Percentiles rank a stretch among this genome's conserved stretches.
Evolutionary conservation across 305 asterid genomes (phyloP).

Genomic region (Coffea humblotiana): DNA sequence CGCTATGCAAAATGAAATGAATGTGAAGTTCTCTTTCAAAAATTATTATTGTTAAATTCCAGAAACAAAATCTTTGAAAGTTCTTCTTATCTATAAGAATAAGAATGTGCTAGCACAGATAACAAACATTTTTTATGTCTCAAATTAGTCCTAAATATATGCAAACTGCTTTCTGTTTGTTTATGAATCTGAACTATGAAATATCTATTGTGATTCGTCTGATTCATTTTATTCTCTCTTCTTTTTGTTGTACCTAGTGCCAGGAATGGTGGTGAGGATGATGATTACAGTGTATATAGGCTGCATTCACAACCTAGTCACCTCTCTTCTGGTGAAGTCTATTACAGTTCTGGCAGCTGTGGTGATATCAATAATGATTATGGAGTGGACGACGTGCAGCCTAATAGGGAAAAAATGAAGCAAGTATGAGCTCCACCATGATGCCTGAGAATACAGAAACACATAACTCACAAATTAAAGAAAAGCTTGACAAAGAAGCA

Average conservation of each 20-base stretch:
- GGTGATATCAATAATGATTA: constrained; percentile 41
- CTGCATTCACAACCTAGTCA: constrained; percentile 47
- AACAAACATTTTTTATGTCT: background rate
- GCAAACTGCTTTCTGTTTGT: background rate
- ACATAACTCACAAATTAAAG: constrained; percentile 35
- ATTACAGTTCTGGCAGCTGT: constrained; percentile 38
- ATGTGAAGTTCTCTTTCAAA: background rate
- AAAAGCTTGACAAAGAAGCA: constrained; percentile 37
- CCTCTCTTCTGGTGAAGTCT: constrained; percentile 35
- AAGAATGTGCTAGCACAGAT: background rate
- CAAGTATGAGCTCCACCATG: constrained; percentile 33
- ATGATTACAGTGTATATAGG: constrained; percentile 49
- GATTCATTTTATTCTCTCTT: background rate
- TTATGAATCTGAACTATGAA: background rate
- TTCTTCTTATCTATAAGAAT: background rate
- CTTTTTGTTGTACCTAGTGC: constrained; percentile 14
- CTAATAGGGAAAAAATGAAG: constrained; percentile 39
- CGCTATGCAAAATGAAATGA: background rate
- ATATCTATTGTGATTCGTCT: background rate
- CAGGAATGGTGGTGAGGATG: constrained; percentile 86
- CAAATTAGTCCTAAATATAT: background rate
- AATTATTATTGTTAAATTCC: background rate
- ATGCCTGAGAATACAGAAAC: constrained; percentile 42
- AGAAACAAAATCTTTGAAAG: background rate
- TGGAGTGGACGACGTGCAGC: constrained; percentile 37